Evolutionary conservation across 2,329 filamentous ascomycete genomes (phyloP).

Genomic region (Claviceps spartinae): DNA sequence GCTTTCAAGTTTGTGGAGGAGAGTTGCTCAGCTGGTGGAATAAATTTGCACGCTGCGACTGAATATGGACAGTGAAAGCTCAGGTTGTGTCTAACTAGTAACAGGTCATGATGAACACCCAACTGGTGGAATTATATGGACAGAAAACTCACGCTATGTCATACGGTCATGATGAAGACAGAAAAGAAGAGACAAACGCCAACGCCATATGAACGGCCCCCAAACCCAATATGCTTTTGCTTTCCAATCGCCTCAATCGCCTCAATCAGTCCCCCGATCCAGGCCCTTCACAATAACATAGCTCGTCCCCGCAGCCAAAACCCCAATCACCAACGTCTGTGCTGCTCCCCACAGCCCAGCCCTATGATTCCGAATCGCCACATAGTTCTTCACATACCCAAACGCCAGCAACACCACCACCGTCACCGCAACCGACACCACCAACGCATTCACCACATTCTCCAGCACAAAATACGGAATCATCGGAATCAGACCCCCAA

Average conservation of each 20-base stretch:
- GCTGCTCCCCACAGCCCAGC: conserved; percentile 45
- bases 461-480: conserved; percentile 52
- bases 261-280: conserved; percentile 17
- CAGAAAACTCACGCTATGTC: background rate
- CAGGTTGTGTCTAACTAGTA: no score
- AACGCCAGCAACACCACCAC: conserved; percentile 47
- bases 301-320: conserved; percentile 51
- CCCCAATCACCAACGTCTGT: conserved; percentile 52
- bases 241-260: background rate
- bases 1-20: background rate
- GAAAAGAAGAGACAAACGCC: no score
- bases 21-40: background rate
- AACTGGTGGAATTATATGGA: no score
- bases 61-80: no score
- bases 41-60: no score
- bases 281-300: conserved; percentile 48
- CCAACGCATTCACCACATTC: conserved; percentile 34
- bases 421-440: conserved; percentile 47
- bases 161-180: background rate
- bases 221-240: no score
- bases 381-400: conserved; percentile 50
- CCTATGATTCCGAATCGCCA: conserved; percentile 35
- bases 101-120: no score
- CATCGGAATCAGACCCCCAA: conserved; percentile 58
- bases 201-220: no score